Base-by-base conservation (phyloP, 345 rosid species). In the Sisymbrium irio region DNA sequence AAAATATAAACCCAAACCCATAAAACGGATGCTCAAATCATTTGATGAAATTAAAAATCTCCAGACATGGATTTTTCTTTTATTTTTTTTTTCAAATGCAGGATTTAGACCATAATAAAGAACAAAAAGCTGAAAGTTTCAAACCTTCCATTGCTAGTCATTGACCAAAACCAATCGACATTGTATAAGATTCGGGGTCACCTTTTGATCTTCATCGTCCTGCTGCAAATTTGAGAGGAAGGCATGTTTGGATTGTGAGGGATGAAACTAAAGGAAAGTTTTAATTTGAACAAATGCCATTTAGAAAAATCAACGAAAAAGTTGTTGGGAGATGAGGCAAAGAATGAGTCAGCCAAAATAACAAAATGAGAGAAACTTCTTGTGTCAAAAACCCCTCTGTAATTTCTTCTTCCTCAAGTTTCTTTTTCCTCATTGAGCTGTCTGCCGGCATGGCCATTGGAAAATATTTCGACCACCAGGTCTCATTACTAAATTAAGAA, bases 261-360 rank as follows among this genome's bases (percentile, higher is more conserved):
- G 44, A 18, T 18, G 3, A 69, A 46, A 47, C 41, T 17, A 49
- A 62, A 18, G 9, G 35, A 12, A 12, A 55, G 5, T 0, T 25
- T 55, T 35, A 6, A 27, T 44, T 33, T 22, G 54, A 62, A 28
- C 4, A 62, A n/a, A n/a, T 12, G 13, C 14, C 30, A 61, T 61
- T 17, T 15, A n/a, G 46, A 53, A 1, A 54, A 27, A 61, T 39
- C 11, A 73, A 54, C 64, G 37, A 73, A 45, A 62, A 40, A 6
- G 65, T 63, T 36, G 77, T 73, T 65, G 22, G 25, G 63, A 74
- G 59, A 65, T 46, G 41, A 65, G 72, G 67, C 37, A 27, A 65
- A 47, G 66, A 74, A 74, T 47, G 66, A 65, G 78, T 74, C 72
- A 65, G 77, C 32, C 65, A 45, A 56, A 45, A 65, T 73, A 35